Evolutionary conservation across 2,329 filamentous ascomycete genomes (phyloP), one percentile per base, ranked within the genome.

Genomic region (Nemania serpens): DNA sequence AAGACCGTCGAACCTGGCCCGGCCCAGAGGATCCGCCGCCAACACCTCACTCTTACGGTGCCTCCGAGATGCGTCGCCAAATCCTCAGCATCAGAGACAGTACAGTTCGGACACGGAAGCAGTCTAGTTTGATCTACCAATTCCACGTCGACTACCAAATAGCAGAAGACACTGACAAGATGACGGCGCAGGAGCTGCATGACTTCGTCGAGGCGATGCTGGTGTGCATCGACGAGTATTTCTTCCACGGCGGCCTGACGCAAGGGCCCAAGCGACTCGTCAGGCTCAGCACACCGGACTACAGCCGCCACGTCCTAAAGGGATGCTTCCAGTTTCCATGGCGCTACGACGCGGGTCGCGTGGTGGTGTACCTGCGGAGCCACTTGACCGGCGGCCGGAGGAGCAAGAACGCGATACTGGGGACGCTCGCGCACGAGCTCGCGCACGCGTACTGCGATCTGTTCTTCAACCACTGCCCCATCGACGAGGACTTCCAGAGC

Each of bases 401-500:
- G 29, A 2, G 13, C 2, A 59, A 48, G 11, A 1, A 15, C 1
- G 10, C n/a, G 1, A 2, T 54, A 3, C 4, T 59, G 2, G n/a
- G 12, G 1, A 49, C 43, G 1, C 2, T 59, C 5, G 18, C 43
- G 0, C 45, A 54, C 13, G 50, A 54, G 11, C 7, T 53, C 10
- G 17, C 33, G 1, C 43, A 54, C 13, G 49, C 50, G 1, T 54
- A 43, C 2, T 2, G 34, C 2, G 5, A 1, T 1, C 5, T 17
- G 1, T 59, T 54, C 36, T 54, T 54, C 50, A 59, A 54, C 36
- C 17, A 10, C 10, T 59, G 56, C 12, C 43, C 43, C 2, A 10
- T 15, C 2, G 3, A 36, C 41, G 11, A 10, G 12, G n/a, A 22
- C 3, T n/a, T n/a, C n/a, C n/a, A n/a, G 11, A 15, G 9, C 25